Evolutionary conservation across 768 basidiomycete species (phyloP), one percentile per base, ranked within the genome.

Genomic region (Favolaschia claudopus): DNA sequence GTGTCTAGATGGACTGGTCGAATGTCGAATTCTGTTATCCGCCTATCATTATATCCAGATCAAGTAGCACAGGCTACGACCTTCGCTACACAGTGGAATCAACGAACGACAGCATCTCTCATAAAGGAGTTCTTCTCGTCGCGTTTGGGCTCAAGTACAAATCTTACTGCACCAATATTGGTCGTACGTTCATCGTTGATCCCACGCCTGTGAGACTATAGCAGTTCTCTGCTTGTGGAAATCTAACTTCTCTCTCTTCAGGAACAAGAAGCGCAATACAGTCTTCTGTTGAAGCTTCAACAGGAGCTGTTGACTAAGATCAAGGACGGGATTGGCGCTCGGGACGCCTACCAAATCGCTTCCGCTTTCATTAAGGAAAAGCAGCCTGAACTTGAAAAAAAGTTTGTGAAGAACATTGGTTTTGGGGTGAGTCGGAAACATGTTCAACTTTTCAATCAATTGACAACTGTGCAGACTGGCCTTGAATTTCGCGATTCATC

Each of bases 21-120:
- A 83, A 88, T 3, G 89, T 91, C 7, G 97, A 99, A 74, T 96
- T 96, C 75, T 92, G 92, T 65, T 98, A 96, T 74, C 86, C 92
- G 3, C 95, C 96, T 2, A 96, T 98, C 72, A 93, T 99, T 70
- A 96, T 98, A 65, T 98, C 96, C 7, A 90, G 89, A 37, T 91
- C 93, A 8, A 90, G 90, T 32, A 85, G 82, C 58, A 80, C 84
- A 10, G 92, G 93, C 7, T 99, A 96, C 72, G 96, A 99, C 72
- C 79, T 99, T 44, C 87, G 89, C 57, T 89, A 90, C 36, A 91
- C 89, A 1, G 94, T 93, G 0, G 89, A 94, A 71, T 95, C 96
- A 7, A 89, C 93, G 20, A 79, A 85, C 25, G 92, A 96, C 67
- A 82, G 83, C 57, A 90, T 98, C 63, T 88, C 92, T 45, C 85